Conservation (phyloP, 75 land plant genomes). For the Cunninghamia lanceolata region DNA sequence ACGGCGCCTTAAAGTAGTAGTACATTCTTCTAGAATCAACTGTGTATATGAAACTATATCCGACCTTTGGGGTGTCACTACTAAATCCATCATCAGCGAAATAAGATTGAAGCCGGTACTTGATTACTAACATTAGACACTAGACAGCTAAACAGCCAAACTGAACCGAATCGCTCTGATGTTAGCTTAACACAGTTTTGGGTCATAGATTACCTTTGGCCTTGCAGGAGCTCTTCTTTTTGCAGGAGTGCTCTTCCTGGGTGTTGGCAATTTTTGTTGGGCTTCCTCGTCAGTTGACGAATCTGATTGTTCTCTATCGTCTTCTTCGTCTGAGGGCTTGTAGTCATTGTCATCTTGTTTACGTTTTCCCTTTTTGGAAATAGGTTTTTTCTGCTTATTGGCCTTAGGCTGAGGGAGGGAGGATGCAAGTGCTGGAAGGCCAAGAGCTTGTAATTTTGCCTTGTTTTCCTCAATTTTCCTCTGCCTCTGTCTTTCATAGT, state of each 20-base stretch:
- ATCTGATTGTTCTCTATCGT: slow-evolving; percentile 27
- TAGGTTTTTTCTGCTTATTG: slow-evolving; percentile 6
- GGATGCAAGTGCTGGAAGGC: slow-evolving; percentile 37
- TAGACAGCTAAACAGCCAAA: neutral
- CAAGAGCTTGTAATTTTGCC: slow-evolving; percentile 49
- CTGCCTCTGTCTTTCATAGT: slow-evolving; percentile 66
- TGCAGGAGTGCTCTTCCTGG: slow-evolving; percentile 1
- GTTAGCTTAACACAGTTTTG: neutral
- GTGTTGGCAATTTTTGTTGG: slow-evolving; percentile 1
- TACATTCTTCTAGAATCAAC: too few species aligned
- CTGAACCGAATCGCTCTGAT: neutral
- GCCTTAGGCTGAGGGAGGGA: slow-evolving; percentile 18
- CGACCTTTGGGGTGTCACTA: too few species aligned
- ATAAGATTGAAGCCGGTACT: too few species aligned
- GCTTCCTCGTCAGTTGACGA: slow-evolving; percentile 20
- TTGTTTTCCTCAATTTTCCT: slow-evolving; percentile 43
- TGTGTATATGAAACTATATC: too few species aligned
- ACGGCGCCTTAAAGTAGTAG: too few species aligned
- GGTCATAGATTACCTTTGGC: slow-evolving; percentile 3
- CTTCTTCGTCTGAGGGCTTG: slow-evolving; percentile 29
- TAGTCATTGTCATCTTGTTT: slow-evolving; percentile 39
- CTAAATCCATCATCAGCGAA: too few species aligned
- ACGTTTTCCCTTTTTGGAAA: slow-evolving; percentile 8
- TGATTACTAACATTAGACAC: neutral
- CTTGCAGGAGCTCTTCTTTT: slow-evolving; percentile 5